These are phyloP conservation scores for Tulasnella sp. DNA, from an alignment of 768 basidiomycete species.

Conservation along the genomic window DNA sequence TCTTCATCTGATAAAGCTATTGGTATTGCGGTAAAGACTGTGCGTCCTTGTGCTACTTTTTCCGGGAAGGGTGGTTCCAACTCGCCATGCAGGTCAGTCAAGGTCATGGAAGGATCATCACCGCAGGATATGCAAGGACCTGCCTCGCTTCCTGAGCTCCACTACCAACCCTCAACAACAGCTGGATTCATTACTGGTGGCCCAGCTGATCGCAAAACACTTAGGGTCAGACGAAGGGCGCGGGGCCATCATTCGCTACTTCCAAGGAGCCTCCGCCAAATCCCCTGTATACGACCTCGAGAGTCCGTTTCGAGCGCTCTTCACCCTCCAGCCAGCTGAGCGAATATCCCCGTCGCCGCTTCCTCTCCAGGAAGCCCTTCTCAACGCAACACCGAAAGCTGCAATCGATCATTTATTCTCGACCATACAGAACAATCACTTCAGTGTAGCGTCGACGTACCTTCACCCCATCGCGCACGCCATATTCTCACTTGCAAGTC, in stretches of 20 bases:
- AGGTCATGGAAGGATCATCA: slow-evolving; percentile 64
- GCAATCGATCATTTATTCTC: slow-evolving; percentile 32
- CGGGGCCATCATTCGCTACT: background rate
- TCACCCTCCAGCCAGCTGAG: slow-evolving; percentile 47
- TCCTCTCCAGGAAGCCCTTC: background rate
- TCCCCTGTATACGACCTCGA: too few species aligned
- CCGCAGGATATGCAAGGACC: slow-evolving; percentile 60
- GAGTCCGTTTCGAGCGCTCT: too few species aligned
- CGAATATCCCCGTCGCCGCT: slow-evolving; percentile 30
- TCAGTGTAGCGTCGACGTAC: slow-evolving; percentile 63
- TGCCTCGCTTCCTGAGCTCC: slow-evolving; percentile 44
- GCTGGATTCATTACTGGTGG: slow-evolving; percentile 59
- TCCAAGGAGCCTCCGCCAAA: background rate
- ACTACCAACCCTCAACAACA: slow-evolving; percentile 49
- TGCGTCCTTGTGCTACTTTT: slow-evolving; percentile 34
- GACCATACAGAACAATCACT: slow-evolving; percentile 79
- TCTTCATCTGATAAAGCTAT: slow-evolving; percentile 36
- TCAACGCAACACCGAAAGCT: too few species aligned
- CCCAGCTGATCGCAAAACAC: slow-evolving; percentile 53
- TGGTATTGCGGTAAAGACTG: slow-evolving; percentile 70
- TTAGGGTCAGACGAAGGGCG: slow-evolving; percentile 7
- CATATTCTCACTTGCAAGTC: slow-evolving; percentile 70
- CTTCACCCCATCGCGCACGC: too few species aligned
- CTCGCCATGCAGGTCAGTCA: slow-evolving; percentile 54
- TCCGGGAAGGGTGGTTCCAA: background rate